Conservation (phyloP, 2,329 filamentous ascomycete species). For the Phialemoniopsis sp. region DNA sequence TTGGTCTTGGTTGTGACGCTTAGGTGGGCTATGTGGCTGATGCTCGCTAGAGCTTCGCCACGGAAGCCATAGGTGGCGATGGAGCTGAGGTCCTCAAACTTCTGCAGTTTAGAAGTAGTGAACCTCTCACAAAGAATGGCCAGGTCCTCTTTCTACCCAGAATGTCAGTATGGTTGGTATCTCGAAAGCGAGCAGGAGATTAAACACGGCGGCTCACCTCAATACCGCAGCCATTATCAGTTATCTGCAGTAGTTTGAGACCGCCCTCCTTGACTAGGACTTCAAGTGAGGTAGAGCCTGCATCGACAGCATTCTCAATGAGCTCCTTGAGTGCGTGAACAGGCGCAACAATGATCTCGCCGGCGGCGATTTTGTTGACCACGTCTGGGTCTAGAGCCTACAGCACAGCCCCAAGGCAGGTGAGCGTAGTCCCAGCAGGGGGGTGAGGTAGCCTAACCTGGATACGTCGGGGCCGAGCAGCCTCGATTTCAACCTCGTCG, state of each 20-base stretch:
- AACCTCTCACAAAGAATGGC: constrained; percentile 92
- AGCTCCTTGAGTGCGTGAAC: constrained; percentile 95
- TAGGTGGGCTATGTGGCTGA: constrained; percentile 96
- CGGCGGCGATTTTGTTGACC: constrained; percentile 97
- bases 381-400: constrained; percentile 87
- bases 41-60: constrained; percentile 92
- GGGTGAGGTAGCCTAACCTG: constrained; percentile 4
- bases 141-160: constrained; percentile 75
- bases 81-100: constrained; percentile 84
- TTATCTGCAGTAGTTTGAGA: constrained; percentile 91
- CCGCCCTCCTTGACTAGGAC: constrained; percentile 93
- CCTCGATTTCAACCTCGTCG: constrained; percentile 1
- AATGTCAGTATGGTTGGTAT: not conserved
- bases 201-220: constrained; percentile 53
- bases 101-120: constrained; percentile 92
- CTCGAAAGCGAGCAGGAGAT: not conserved
- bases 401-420: not conserved
- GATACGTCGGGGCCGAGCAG: constrained; percentile 6
- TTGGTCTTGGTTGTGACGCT: constrained; percentile 92
- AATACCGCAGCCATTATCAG: constrained; percentile 94
- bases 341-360: constrained; percentile 96
- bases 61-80: constrained; percentile 98
- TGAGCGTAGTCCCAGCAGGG: constrained; percentile 8
- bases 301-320: constrained; percentile 95
- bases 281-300: constrained; percentile 88